A percentile compares a stretch with the other conserved stretches of the same genome.
phyloP scores from a whole-genome alignment of 2,329 filamentous ascomycete species.

The Cyanodermella asteris region DNA sequence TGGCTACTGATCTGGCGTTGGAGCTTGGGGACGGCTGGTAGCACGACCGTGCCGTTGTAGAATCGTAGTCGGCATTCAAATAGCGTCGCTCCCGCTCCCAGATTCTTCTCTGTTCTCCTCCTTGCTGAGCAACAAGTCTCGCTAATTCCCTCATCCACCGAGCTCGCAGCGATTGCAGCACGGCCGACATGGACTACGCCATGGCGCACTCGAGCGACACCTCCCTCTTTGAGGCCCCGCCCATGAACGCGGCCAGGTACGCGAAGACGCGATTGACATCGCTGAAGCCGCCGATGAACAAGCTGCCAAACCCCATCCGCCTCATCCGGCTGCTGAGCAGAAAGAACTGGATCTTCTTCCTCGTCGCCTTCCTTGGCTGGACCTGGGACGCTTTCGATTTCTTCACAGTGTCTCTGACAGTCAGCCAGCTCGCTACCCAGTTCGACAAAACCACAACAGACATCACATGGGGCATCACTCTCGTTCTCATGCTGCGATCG shows the following conservation, averaged over 20 bases:
- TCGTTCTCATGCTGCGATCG: slow-evolving; percentile 38
- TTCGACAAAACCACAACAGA: slow-evolving; percentile 33
- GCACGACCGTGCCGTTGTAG: too few species aligned
- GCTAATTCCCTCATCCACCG: too few species aligned
- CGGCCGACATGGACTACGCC: too few species aligned
- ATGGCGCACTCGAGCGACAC: too few species aligned
- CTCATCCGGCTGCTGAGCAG: slow-evolving; percentile 28
- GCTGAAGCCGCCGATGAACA: slow-evolving; percentile 33
- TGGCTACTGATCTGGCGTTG: too few species aligned
- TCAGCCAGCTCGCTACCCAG: slow-evolving; percentile 27
- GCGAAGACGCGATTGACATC: slow-evolving; percentile 30
- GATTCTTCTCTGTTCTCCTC: too few species aligned
- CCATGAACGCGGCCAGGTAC: slow-evolving; percentile 25
- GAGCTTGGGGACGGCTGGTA: too few species aligned
- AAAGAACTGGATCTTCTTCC: slow-evolving; percentile 38
- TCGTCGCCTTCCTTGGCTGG: slow-evolving; percentile 24
- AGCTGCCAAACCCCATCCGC: slow-evolving; percentile 30
- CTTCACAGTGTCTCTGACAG: slow-evolving; percentile 37
- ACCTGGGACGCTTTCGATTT: slow-evolving; percentile 38
- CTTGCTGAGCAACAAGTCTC: too few species aligned
- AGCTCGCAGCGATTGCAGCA: too few species aligned
- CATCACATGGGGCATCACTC: slow-evolving; percentile 36
- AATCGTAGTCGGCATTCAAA: too few species aligned
- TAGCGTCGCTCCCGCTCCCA: too few species aligned
- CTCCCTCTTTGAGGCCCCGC: too few species aligned